phyloP scores from a whole-genome alignment of 1,284 basidiomycete genomes.

The Vanrija humicola region DNA sequence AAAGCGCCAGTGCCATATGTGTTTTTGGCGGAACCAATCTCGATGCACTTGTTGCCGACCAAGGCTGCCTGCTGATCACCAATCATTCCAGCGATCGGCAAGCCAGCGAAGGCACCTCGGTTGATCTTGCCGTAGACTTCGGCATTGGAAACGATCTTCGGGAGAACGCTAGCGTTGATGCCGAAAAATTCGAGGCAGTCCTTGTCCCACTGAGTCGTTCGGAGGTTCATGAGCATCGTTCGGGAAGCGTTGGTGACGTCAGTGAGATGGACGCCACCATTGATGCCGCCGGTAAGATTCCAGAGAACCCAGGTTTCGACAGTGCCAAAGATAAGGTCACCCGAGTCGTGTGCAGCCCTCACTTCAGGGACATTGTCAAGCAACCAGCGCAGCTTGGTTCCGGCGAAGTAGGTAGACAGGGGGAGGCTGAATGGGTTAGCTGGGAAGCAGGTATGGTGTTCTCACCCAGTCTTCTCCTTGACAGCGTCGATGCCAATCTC shows the following conservation, averaged over 20 bases:
- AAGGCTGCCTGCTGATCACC: slow-evolving; percentile 97
- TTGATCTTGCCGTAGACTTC: slow-evolving; percentile 82
- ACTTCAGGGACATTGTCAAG: slow-evolving; percentile 82
- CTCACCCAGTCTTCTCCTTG: slow-evolving; percentile 15
- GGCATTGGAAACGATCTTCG: slow-evolving; percentile 83
- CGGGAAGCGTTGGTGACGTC: slow-evolving; percentile 98
- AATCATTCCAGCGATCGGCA: slow-evolving; percentile 84
- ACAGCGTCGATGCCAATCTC: slow-evolving; percentile 7
- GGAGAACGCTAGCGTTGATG: slow-evolving; percentile 71
- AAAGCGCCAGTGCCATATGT: slow-evolving; percentile 97
- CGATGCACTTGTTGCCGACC: slow-evolving; percentile 91
- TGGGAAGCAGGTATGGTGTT: background rate
- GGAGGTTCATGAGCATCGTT: slow-evolving; percentile 84
- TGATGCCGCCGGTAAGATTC: slow-evolving; percentile 76
- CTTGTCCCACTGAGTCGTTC: slow-evolving; percentile 76
- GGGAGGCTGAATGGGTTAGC: slow-evolving; percentile 56
- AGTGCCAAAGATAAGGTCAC: slow-evolving; percentile 85
- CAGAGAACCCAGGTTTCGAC: slow-evolving; percentile 81
- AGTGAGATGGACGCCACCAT: slow-evolving; percentile 72
- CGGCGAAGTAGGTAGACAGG: slow-evolving; percentile 96
- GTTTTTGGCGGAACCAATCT: slow-evolving; percentile 81
- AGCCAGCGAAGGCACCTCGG: slow-evolving; percentile 64
- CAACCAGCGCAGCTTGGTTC: slow-evolving; percentile 96
- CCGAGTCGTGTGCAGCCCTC: slow-evolving; percentile 70
- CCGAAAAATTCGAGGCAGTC: slow-evolving; percentile 84